Conservation (phyloP, 2,329 filamentous ascomycete genomes). For the Gremmenia infestans region DNA sequence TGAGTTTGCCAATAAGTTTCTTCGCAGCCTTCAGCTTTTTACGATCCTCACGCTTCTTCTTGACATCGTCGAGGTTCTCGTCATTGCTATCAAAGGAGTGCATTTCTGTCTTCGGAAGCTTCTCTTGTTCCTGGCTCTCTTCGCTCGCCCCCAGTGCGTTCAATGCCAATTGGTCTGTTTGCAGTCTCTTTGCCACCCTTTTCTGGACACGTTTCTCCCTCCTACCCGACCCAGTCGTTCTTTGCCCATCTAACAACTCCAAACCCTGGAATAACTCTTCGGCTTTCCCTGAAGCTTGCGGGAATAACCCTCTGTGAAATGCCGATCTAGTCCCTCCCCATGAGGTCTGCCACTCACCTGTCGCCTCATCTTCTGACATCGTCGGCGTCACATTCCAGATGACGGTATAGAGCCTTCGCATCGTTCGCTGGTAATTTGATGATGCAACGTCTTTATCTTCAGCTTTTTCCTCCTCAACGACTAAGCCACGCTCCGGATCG, state of each 20-base stretch:
- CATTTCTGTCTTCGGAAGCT: too few relatives aligned
- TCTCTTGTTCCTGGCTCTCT: too few relatives aligned
- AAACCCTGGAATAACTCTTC: conserved; percentile 46
- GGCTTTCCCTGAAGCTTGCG: conserved; percentile 28
- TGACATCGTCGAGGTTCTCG: too few relatives aligned
- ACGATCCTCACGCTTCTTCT: too few relatives aligned
- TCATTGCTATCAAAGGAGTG: too few relatives aligned
- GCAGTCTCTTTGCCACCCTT: neutral
- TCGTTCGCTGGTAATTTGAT: conserved; percentile 30
- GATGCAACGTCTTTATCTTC: conserved; percentile 1
- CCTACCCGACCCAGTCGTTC: too few relatives aligned
- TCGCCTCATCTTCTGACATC: conserved; percentile 32
- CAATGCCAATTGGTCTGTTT: too few relatives aligned
- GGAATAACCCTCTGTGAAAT: conserved; percentile 30
- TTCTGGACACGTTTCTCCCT: neutral
- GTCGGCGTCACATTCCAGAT: conserved; percentile 42
- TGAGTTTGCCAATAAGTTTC: too few relatives aligned
- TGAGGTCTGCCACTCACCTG: conserved; percentile 33
- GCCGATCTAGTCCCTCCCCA: conserved; percentile 41
- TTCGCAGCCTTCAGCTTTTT: too few relatives aligned
- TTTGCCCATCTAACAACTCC: conserved; percentile 16
- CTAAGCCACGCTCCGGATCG: neutral
- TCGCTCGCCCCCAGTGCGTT: too few relatives aligned
- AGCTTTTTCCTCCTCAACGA: neutral
- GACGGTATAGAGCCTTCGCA: conserved; percentile 44